Percentiles rank a stretch among this genome's conserved stretches.
These are phyloP conservation scores for Alternaria tenuissima DNA, from an alignment of 2,329 filamentous ascomycete genomes.

Conservation along the genomic window DNA sequence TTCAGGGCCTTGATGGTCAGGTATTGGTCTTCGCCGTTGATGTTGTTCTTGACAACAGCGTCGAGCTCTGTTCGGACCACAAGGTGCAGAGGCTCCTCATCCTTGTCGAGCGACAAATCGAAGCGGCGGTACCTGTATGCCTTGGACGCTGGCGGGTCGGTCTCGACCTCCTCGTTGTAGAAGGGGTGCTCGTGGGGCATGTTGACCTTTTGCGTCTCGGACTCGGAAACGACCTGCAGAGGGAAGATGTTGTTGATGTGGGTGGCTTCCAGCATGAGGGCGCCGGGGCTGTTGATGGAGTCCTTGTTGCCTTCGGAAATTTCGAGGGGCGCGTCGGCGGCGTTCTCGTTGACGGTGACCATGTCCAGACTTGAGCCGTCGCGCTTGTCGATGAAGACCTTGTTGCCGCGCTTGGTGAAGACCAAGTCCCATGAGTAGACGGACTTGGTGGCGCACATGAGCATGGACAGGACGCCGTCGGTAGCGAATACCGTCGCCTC, in stretches of 20 bases:
- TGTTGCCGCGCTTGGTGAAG: slow-evolving; percentile 90
- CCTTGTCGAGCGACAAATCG: slow-evolving; percentile 87
- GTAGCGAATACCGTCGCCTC: slow-evolving; percentile 97
- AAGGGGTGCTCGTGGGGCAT: slow-evolving; percentile 95
- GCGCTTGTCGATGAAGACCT: slow-evolving; percentile 98
- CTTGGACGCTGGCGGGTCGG: slow-evolving; percentile 92
- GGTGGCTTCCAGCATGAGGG: slow-evolving; percentile 94
- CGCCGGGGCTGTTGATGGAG: slow-evolving; percentile 89
- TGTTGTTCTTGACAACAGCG: slow-evolving; percentile 93
- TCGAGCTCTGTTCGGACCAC: slow-evolving; percentile 95
- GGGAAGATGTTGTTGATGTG: slow-evolving; percentile 99
- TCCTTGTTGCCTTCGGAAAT: slow-evolving; percentile 93
- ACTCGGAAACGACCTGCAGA: slow-evolving; percentile 91
- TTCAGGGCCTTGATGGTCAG: slow-evolving; percentile 95
- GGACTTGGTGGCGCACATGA: slow-evolving; percentile 97
- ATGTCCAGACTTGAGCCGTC: slow-evolving; percentile 94
- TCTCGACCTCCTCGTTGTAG: slow-evolving; percentile 93
- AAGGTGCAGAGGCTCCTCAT: slow-evolving; percentile 91
- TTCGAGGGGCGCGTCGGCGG: slow-evolving; percentile 91
- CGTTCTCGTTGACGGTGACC: slow-evolving; percentile 99
- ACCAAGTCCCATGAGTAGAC: slow-evolving; percentile 99
- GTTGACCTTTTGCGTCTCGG: slow-evolving; percentile 76
- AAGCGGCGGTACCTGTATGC: slow-evolving; percentile 98
- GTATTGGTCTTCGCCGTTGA: slow-evolving; percentile 89
- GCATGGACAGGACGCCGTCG: slow-evolving; percentile 96